A percentile compares a stretch with the other conserved stretches of the same genome.
Conservation (phyloP, 2,329 filamentous ascomycete genomes). For the Apiospora hydei region DNA sequence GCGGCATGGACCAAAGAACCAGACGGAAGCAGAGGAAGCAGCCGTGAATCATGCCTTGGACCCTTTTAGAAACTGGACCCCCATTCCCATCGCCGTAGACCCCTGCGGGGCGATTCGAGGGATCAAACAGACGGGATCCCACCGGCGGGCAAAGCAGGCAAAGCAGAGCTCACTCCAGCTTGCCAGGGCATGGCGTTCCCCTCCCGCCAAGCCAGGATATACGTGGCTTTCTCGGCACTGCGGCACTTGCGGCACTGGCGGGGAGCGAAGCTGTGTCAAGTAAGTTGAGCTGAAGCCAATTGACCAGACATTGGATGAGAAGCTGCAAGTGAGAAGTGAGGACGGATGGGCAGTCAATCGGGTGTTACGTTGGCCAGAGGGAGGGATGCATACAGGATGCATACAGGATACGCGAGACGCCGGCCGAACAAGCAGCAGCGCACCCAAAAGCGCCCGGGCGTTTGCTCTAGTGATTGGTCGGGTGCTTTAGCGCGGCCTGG, state of each 20-base stretch:
- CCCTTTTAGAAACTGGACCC: constrained; percentile 21
- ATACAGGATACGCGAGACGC: constrained; percentile 5
- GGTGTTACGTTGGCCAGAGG: constrained; percentile 2
- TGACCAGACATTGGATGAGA: neutral
- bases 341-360: neutral
- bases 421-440: constrained; percentile 14
- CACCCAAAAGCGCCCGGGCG: neutral
- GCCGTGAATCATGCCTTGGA: neutral
- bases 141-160: neutral
- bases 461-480: constrained; percentile 8
- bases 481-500: neutral
- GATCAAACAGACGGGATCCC: constrained; percentile 5
- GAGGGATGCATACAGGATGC: neutral
- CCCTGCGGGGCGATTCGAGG: constrained; percentile 15
- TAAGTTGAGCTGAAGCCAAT: neutral
- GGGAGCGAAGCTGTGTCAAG: constrained; percentile 5
- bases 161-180: neutral
- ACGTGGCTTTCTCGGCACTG: constrained; percentile 8
- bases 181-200: constrained; percentile 3
- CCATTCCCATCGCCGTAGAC: constrained; percentile 5
- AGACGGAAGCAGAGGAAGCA: neutral
- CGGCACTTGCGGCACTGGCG: constrained; percentile 15
- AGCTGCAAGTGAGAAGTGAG: constrained; percentile 12
- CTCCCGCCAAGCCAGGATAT: constrained; percentile 17
- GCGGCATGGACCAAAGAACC: neutral